Evolutionary conservation across 2,329 filamentous ascomycete genomes (phyloP).

Genomic region (Trichophyton verrucosum): DNA sequence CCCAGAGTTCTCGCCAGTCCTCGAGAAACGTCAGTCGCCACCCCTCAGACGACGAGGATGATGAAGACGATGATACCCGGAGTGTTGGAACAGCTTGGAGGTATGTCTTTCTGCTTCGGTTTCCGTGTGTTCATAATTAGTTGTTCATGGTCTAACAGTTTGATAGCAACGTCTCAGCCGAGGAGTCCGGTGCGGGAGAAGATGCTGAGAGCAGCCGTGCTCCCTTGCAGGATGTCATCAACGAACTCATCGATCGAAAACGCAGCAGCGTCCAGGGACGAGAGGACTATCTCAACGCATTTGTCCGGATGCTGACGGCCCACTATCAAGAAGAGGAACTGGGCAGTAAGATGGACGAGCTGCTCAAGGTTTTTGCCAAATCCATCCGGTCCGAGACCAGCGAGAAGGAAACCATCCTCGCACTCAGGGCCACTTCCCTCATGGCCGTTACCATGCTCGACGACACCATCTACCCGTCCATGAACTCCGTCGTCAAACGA

Average conservation of each 20-base stretch:
- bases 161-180: slow-evolving; percentile 51
- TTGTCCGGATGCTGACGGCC: slow-evolving; percentile 53
- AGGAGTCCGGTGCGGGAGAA: slow-evolving; percentile 26
- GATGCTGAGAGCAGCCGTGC: neutral
- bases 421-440: slow-evolving; percentile 58
- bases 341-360: slow-evolving; percentile 45
- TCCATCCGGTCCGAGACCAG: slow-evolving; percentile 58
- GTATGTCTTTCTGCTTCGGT: neutral
- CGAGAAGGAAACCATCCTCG: slow-evolving; percentile 55
- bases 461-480: slow-evolving; percentile 53
- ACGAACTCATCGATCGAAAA: slow-evolving; percentile 65
- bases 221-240: slow-evolving; percentile 50
- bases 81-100: slow-evolving; percentile 49
- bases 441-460: slow-evolving; percentile 56
- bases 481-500: slow-evolving; percentile 46
- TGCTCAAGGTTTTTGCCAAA: slow-evolving; percentile 54
- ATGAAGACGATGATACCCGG: slow-evolving; percentile 38
- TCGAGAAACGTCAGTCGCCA: slow-evolving; percentile 43
- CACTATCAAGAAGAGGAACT: slow-evolving; percentile 56
- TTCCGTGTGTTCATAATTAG: neutral
- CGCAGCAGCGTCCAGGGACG: slow-evolving; percentile 60
- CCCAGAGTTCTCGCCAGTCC: slow-evolving; percentile 39
- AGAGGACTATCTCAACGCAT: slow-evolving; percentile 50
- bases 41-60: slow-evolving; percentile 48
- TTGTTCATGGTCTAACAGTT: neutral